Conservation (phyloP, 768 basidiomycete genomes). For the Boletus rex-veris region DNA sequence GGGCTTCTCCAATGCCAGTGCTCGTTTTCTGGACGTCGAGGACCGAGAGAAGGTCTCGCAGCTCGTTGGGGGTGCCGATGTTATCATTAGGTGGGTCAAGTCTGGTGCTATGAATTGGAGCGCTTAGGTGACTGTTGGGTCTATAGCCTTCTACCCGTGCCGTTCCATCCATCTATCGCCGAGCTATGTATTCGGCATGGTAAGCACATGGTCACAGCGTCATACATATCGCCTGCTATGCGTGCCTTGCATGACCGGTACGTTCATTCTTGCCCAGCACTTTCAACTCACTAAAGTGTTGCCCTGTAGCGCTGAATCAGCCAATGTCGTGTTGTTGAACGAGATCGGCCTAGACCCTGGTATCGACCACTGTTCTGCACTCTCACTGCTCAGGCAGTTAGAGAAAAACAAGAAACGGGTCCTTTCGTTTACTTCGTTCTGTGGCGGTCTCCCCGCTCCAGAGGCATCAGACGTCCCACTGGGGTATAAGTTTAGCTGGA, state of each 20-base stretch:
- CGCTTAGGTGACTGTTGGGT: background rate
- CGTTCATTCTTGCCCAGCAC: constrained; percentile 15
- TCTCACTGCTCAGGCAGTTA: constrained; percentile 59
- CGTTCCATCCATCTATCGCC: constrained; percentile 69
- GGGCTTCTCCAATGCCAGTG: constrained; percentile 49
- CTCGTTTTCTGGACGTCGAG: constrained; percentile 57
- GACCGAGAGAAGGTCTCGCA: constrained; percentile 43
- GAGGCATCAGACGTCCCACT: constrained; percentile 58
- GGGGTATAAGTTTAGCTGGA: constrained; percentile 95
- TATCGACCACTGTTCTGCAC: constrained; percentile 84
- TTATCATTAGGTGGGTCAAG: constrained; percentile 75
- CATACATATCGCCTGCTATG: constrained; percentile 85
- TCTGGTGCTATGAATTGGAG: background rate
- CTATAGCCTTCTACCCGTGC: constrained; percentile 71
- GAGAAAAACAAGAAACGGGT: constrained; percentile 52
- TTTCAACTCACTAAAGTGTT: background rate
- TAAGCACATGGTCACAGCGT: constrained; percentile 87
- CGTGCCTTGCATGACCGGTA: constrained; percentile 56
- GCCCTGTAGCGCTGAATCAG: constrained; percentile 50
- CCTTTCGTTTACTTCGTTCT: constrained; percentile 82
- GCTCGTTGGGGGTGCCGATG: constrained; percentile 63
- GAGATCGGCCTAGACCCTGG: constrained; percentile 92
- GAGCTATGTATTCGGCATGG: constrained; percentile 62
- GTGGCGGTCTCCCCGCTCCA: constrained; percentile 87
- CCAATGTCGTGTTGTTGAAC: constrained; percentile 73